These are phyloP conservation scores for Veloboletus limbatus DNA, from an alignment of 1,284 basidiomycete species.

Conservation along the genomic window DNA sequence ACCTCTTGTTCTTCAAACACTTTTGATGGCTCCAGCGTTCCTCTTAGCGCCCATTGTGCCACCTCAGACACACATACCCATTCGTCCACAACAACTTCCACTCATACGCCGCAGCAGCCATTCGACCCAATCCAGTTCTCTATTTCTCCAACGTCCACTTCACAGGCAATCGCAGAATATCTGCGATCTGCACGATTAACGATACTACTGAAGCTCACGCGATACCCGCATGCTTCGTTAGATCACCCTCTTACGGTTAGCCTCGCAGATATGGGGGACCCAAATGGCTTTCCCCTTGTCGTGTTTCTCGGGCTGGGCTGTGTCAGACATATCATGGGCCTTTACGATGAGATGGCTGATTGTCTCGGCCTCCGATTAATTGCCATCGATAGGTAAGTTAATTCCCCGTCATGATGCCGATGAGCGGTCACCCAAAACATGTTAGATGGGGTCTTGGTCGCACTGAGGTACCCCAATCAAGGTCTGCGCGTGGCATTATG, in stretches of 20 bases:
- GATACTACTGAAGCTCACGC: slow-evolving; percentile 73
- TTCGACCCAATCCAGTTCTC: slow-evolving; percentile 45
- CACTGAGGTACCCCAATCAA: slow-evolving; percentile 68
- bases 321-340: slow-evolving; percentile 89
- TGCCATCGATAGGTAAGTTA: slow-evolving; percentile 82
- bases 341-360: slow-evolving; percentile 95
- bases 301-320: slow-evolving; percentile 93
- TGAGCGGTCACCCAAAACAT: slow-evolving; percentile 13
- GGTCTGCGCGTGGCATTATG: slow-evolving; percentile 74
- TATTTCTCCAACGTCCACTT: slow-evolving; percentile 45
- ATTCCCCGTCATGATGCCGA: background rate
- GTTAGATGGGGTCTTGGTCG: slow-evolving; percentile 89
- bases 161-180: slow-evolving; percentile 78
- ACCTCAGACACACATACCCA: slow-evolving; percentile 21
- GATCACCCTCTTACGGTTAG: slow-evolving; percentile 82
- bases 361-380: slow-evolving; percentile 85
- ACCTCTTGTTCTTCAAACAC: slow-evolving; percentile 25
- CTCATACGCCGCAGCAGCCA: slow-evolving; percentile 43
- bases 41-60: slow-evolving; percentile 15
- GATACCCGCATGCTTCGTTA: slow-evolving; percentile 73
- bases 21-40: slow-evolving; percentile 30
- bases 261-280: slow-evolving; percentile 85
- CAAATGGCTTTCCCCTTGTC: slow-evolving; percentile 81
- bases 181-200: slow-evolving; percentile 84
- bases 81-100: slow-evolving; percentile 45